phyloP scores from a whole-genome alignment of 176 grass and related monocot species.

The Puya raimondii region DNA sequence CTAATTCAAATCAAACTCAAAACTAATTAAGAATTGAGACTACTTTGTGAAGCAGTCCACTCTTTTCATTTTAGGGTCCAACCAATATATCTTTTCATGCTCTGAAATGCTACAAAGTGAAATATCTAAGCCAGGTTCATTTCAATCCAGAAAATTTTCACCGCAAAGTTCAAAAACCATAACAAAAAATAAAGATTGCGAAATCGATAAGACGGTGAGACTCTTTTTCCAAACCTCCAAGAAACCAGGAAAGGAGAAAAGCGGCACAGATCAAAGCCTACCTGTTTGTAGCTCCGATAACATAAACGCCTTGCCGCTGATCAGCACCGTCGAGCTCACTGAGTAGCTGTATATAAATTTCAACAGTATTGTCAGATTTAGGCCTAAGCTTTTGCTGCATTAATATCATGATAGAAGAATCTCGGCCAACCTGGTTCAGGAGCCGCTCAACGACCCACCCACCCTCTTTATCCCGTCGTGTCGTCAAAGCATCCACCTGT shows the following conservation, averaged over 20 bases:
- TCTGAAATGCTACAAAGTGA: too few relatives aligned
- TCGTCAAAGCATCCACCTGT: conserved; percentile 92
- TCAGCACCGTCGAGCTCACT: conserved; percentile 86
- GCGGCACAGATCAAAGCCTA: conserved; percentile 12
- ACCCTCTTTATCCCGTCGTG: conserved; percentile 72
- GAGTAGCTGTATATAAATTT: conserved; percentile 46
- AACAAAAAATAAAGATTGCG: too few relatives aligned
- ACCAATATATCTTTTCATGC: too few relatives aligned
- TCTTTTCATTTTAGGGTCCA: too few relatives aligned
- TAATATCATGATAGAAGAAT: neutral
- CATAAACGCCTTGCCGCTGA: conserved; percentile 66
- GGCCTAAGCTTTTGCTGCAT: neutral
- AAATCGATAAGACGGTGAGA: too few relatives aligned
- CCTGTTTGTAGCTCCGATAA: conserved; percentile 96
- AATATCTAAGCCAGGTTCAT: too few relatives aligned
- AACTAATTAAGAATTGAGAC: neutral
- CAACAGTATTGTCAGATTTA: neutral
- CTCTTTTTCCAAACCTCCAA: too few relatives aligned
- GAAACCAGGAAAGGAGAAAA: neutral
- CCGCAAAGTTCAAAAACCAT: too few relatives aligned
- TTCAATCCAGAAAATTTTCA: too few relatives aligned
- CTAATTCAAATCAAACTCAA: neutral
- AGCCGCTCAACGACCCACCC: conserved; percentile 76
- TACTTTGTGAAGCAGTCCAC: too few relatives aligned
- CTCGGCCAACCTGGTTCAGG: conserved; percentile 56